A percentile compares a stretch with the other conserved stretches of the same genome.
These are phyloP conservation scores for Calonectria pseudoreteaudii DNA, from an alignment of 2,329 filamentous ascomycete genomes.

Conservation along the genomic window DNA sequence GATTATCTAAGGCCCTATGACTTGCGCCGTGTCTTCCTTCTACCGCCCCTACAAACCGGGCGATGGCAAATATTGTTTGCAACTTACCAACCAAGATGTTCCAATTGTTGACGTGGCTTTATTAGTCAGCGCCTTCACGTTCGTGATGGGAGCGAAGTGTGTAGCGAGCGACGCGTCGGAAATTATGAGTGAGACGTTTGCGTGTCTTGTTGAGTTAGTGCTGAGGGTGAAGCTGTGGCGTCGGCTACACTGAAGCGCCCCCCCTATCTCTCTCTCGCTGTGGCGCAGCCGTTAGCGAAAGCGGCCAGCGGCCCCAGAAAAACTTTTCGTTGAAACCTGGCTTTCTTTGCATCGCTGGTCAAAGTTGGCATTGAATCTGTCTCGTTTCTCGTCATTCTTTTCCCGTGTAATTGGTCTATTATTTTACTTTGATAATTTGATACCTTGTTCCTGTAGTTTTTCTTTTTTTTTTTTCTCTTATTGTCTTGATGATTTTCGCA, in stretches of 20 bases:
- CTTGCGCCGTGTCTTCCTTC: not conserved
- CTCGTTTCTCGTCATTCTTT: constrained; percentile 30
- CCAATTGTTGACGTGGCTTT: not conserved
- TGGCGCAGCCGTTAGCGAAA: not conserved
- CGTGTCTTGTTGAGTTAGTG: not conserved
- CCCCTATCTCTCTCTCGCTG: not conserved
- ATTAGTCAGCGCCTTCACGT: not conserved
- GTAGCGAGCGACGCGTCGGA: not conserved
- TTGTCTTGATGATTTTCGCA: not conserved
- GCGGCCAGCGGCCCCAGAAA: not conserved
- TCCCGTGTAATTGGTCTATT: constrained; percentile 32
- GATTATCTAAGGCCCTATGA: not conserved
- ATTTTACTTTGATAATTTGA: not conserved
- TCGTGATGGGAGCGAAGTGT: not conserved
- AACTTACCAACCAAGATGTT: not conserved
- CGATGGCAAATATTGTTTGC: no score
- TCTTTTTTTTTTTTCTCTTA: not conserved
- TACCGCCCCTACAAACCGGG: not conserved
- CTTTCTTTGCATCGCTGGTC: not conserved
- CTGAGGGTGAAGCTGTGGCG: not conserved
- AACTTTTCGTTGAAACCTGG: constrained; percentile 5
- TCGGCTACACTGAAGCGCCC: not conserved
- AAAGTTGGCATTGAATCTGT: not conserved
- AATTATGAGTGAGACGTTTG: not conserved
- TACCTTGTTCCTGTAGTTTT: not conserved